A percentile compares a stretch with the other conserved stretches of the same genome.
These are phyloP conservation scores for Rauvolfia tetraphylla DNA, from an alignment of 257 asterid genomes.

Conservation along the genomic window DNA sequence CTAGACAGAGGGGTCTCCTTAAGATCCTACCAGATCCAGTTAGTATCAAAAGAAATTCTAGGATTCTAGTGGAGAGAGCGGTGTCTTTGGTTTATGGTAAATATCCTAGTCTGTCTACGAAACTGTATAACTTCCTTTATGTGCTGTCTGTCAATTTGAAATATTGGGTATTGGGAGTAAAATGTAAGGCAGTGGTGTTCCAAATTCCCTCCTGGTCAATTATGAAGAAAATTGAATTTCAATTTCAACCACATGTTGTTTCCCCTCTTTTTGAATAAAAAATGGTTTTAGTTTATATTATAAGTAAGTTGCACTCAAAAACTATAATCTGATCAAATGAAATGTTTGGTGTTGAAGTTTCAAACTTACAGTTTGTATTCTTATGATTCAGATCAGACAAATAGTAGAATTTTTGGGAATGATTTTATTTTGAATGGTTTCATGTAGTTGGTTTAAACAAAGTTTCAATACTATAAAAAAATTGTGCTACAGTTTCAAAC, in stretches of 20 bases:
- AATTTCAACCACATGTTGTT: neutral
- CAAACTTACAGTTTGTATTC: neutral
- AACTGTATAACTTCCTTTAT: neutral
- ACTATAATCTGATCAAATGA: too few relatives aligned
- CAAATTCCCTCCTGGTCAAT: neutral
- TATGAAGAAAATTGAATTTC: neutral
- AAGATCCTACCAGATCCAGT: too few relatives aligned
- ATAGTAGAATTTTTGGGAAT: neutral
- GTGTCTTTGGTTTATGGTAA: too few relatives aligned
- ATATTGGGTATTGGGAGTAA: neutral
- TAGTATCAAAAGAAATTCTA: too few relatives aligned
- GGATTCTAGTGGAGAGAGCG: too few relatives aligned
- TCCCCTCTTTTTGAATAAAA: too few relatives aligned
- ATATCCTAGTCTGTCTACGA: too few relatives aligned
- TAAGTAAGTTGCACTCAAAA: too few relatives aligned
- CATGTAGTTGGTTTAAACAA: neutral
- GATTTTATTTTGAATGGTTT: neutral
- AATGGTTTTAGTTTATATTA: too few relatives aligned
- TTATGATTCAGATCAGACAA: neutral
- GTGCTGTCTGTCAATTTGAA: neutral
- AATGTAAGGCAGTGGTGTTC: neutral
- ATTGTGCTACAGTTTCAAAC: neutral
- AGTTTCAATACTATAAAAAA: neutral
- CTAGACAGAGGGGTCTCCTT: too few relatives aligned
- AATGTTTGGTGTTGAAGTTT: neutral